phyloP scores from a whole-genome alignment of 805 yeast species.

The Kodamaea fukazawae region DNA sequence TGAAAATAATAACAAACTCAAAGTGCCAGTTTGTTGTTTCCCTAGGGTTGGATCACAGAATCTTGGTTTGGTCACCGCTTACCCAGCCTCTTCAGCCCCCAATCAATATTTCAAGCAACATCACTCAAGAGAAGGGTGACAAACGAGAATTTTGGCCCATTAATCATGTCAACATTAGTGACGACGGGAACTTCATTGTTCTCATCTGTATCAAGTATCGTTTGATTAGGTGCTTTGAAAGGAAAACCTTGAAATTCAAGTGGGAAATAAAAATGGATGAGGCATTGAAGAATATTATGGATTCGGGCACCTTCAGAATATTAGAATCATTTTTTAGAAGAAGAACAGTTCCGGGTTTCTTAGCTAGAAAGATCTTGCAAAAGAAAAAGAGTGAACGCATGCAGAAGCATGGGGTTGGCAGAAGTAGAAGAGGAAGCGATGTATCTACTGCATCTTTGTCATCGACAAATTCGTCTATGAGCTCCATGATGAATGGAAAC shows the following conservation, averaged over 20 bases:
- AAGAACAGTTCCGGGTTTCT: slow-evolving; percentile 48
- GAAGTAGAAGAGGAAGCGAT: slow-evolving; percentile 33
- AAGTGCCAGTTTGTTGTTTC: slow-evolving; percentile 63
- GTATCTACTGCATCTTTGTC: slow-evolving; percentile 16
- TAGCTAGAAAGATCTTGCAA: slow-evolving; percentile 32
- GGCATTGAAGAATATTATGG: slow-evolving; percentile 19
- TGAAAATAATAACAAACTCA: slow-evolving; percentile 56
- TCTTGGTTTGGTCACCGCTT: slow-evolving; percentile 73
- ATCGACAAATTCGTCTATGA: slow-evolving; percentile 14
- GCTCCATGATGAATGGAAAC: slow-evolving; percentile 30
- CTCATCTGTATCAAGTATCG: slow-evolving; percentile 51
- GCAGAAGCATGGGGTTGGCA: slow-evolving; percentile 1
- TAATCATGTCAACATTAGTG: slow-evolving; percentile 53
- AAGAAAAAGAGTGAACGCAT: slow-evolving; percentile 16
- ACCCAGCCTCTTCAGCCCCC: slow-evolving; percentile 21
- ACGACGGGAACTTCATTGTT: slow-evolving; percentile 57
- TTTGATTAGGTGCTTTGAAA: slow-evolving; percentile 57
- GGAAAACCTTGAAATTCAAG: slow-evolving; percentile 51
- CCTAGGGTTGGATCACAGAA: slow-evolving; percentile 70
- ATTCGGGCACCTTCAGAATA: slow-evolving; percentile 31
- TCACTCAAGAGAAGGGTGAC: slow-evolving; percentile 35
- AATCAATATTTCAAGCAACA: slow-evolving; percentile 34
- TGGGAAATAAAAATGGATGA: slow-evolving; percentile 51
- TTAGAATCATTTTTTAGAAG: slow-evolving; percentile 61
- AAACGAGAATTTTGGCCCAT: slow-evolving; percentile 57